Percentiles rank a stretch among this genome's conserved stretches.
Conservation (phyloP, 352 stramenopile genomes). For the Globisporangium camurandrum region DNA sequence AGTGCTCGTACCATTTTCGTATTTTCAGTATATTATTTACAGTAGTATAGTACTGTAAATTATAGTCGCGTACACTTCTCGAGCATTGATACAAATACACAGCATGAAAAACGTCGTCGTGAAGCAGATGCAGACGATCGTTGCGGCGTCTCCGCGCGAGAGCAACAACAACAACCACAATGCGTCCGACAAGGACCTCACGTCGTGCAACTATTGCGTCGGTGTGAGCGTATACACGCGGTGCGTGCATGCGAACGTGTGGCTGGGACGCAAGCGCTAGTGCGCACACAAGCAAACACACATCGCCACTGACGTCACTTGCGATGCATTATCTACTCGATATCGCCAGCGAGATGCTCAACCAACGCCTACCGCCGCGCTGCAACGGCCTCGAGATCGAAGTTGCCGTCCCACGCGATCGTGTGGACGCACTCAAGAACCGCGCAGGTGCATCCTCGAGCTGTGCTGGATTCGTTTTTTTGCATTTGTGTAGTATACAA, state of each 20-base stretch:
- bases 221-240: conserved; percentile 64
- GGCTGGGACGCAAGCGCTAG: neutral
- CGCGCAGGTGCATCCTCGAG: conserved; percentile 30
- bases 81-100: neutral
- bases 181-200: neutral
- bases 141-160: conserved; percentile 7
- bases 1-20: too few relatives aligned
- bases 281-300: neutral
- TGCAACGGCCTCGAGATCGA: conserved; percentile 51
- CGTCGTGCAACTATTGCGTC: conserved; percentile 45
- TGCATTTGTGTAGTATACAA: neutral
- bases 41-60: too few relatives aligned
- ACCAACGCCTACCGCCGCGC: conserved; percentile 28
- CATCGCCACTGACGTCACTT: neutral
- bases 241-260: conserved; percentile 14
- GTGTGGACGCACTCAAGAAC: conserved; percentile 36
- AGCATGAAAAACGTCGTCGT: conserved; percentile 4
- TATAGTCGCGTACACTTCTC: too few relatives aligned
- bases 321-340: neutral
- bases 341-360: conserved; percentile 49
- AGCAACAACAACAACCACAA: neutral
- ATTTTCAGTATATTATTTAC: too few relatives aligned
- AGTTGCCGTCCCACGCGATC: conserved; percentile 26
- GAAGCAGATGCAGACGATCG: conserved; percentile 1
- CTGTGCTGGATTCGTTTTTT: neutral